Evolutionary conservation across 2,329 filamentous ascomycete genomes (phyloP).

Genomic region (Beauveria brongniartii): DNA sequence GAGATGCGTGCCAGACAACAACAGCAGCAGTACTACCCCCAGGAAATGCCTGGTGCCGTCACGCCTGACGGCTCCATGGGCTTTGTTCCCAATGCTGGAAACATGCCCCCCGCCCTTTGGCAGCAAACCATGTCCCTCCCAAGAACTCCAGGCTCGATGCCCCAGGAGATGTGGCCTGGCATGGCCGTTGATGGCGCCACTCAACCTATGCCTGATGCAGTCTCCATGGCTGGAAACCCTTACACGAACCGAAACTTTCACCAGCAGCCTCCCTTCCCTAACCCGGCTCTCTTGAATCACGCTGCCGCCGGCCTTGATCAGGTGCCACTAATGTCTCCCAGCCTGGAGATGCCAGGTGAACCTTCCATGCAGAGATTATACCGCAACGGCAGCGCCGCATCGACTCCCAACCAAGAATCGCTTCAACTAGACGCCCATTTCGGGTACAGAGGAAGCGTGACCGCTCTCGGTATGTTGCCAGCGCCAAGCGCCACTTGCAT

Average conservation of each 20-base stretch:
- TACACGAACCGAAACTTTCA: conserved; percentile 4
- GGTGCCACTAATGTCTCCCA: conserved; percentile 6
- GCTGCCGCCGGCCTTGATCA: not conserved
- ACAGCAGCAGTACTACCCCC: conserved; percentile 7
- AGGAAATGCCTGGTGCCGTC: not conserved
- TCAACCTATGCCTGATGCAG: not conserved
- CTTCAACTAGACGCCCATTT: conserved; percentile 8
- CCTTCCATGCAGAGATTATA: conserved; percentile 6
- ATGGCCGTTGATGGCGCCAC: conserved; percentile 1
- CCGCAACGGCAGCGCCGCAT: conserved; percentile 3
- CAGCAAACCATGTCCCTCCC: conserved; percentile 2
- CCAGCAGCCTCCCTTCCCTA: conserved; percentile 3
- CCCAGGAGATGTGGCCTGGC: conserved; percentile 9
- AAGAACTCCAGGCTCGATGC: conserved; percentile 6
- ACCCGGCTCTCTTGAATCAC: conserved; percentile 3
- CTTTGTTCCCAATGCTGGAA: conserved; percentile 3
- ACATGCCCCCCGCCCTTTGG: conserved; percentile 5
- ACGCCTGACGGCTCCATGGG: conserved; percentile 8
- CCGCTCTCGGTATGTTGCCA: not conserved
- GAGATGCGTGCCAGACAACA: conserved; percentile 12
- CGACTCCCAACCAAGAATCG: conserved; percentile 7
- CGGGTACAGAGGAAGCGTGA: conserved; percentile 4
- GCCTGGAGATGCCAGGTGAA: not conserved
- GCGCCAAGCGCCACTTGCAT: too few relatives aligned
- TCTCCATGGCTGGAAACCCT: not conserved